Conservation (phyloP, 2,329 filamentous ascomycete genomes). For the Colletotrichum shisoi region DNA sequence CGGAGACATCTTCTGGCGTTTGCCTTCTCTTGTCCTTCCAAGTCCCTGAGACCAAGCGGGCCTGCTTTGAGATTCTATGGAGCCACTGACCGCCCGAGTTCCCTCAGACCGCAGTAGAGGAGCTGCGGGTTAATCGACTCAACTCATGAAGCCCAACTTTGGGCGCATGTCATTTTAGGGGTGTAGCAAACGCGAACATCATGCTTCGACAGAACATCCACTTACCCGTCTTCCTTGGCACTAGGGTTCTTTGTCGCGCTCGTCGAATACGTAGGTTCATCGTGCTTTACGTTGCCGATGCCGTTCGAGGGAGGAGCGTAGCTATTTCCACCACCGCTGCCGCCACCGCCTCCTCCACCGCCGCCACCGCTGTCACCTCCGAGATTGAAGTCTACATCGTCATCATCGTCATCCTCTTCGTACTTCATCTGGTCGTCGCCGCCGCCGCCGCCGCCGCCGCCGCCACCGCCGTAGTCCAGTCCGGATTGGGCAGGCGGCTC, state of each 20-base stretch:
- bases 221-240: constrained; percentile 91
- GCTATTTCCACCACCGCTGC: constrained; percentile 16
- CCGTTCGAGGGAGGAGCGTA: constrained; percentile 36
- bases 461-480: constrained; percentile 50
- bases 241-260: constrained; percentile 63
- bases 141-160: constrained; percentile 17
- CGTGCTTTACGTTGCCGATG: constrained; percentile 40
- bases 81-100: constrained; percentile 20
- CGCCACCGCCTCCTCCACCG: constrained; percentile 41
- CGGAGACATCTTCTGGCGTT: constrained; percentile 11
- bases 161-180: constrained; percentile 2
- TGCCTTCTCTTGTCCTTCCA: constrained; percentile 36
- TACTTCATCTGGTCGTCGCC: constrained; percentile 52
- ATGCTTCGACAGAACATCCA: constrained; percentile 46
- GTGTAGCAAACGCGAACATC: constrained; percentile 24
- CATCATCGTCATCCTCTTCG: constrained; percentile 61
- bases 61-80: constrained; percentile 29
- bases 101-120: constrained; percentile 25
- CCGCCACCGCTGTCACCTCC: constrained; percentile 54
- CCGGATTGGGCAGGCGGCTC: constrained; percentile 45
- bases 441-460: constrained; percentile 41
- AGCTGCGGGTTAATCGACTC: constrained; percentile 29
- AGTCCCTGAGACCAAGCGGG: constrained; percentile 31
- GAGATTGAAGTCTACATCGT: constrained; percentile 67
- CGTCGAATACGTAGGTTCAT: constrained; percentile 46